phyloP scores from a whole-genome alignment of 2,329 filamentous ascomycete species.

The Orbilia ellipsospora region DNA sequence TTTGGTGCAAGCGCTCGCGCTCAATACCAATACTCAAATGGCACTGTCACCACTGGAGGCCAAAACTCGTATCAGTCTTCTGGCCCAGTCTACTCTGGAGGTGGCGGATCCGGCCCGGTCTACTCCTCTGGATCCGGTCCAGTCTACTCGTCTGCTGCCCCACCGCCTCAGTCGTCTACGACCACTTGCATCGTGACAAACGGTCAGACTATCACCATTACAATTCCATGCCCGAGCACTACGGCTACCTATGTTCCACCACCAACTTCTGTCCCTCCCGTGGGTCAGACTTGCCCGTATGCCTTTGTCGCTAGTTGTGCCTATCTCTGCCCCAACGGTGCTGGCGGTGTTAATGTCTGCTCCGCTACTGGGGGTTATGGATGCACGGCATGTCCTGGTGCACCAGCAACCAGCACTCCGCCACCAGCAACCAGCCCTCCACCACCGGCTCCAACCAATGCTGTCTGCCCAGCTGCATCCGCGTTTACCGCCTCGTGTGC shows the following conservation, averaged over 20 bases:
- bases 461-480: background rate
- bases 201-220: constrained; percentile 5
- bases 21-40: constrained; percentile 4
- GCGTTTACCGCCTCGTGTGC: background rate
- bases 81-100: background rate
- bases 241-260: constrained; percentile 7
- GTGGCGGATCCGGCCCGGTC: background rate
- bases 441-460: background rate
- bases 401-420: background rate
- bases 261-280: background rate
- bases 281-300: background rate
- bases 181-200: background rate
- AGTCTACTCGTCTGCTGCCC: constrained; percentile 3
- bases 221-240: constrained; percentile 5
- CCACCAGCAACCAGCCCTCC: background rate
- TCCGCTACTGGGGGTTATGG: background rate
- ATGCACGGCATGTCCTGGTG: background rate
- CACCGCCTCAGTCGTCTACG: background rate
- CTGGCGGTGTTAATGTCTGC: constrained; percentile 10
- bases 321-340: constrained; percentile 2
- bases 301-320: constrained; percentile 3
- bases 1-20: constrained; percentile 13
- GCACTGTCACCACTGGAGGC: background rate
- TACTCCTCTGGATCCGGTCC: background rate
- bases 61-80: no score